These are phyloP conservation scores for Aspergillus sp. DNA, from an alignment of 2,329 filamentous ascomycete species.

Conservation along the genomic window DNA sequence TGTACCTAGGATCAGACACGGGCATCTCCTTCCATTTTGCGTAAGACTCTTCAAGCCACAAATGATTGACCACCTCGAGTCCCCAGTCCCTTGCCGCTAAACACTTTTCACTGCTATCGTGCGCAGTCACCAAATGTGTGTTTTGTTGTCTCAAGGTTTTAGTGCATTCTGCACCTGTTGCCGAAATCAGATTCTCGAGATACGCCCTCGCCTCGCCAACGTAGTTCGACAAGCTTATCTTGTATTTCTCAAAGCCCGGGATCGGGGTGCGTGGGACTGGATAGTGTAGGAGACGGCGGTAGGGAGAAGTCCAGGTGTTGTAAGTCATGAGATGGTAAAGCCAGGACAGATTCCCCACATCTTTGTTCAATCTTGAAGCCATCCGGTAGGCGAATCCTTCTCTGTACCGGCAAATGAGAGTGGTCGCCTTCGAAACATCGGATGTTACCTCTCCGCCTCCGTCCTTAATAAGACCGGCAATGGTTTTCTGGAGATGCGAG, in stretches of 20 bases:
- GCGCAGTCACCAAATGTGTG: conserved; percentile 91
- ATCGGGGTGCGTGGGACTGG: conserved; percentile 78
- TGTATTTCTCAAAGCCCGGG: conserved; percentile 74
- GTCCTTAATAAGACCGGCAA: conserved; percentile 71
- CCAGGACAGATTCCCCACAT: conserved; percentile 93
- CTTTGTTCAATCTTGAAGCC: conserved; percentile 76
- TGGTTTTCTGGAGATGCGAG: conserved; percentile 65
- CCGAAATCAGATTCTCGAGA: conserved; percentile 85
- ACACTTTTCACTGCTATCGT: conserved; percentile 89
- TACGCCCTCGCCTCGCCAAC: conserved; percentile 92
- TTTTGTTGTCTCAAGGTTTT: conserved; percentile 96
- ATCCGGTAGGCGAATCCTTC: conserved; percentile 77
- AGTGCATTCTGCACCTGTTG: conserved; percentile 84
- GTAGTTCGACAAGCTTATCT: conserved; percentile 94
- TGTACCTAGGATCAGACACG: conserved; percentile 75
- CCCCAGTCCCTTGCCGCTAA: conserved; percentile 91
- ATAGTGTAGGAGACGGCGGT: conserved; percentile 85
- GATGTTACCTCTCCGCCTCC: conserved; percentile 73
- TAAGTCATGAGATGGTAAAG: conserved; percentile 88
- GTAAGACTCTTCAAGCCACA: conserved; percentile 98
- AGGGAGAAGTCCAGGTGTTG: conserved; percentile 85
- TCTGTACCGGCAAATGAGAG: conserved; percentile 85
- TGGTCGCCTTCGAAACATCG: conserved; percentile 72
- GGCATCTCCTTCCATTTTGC: conserved; percentile 80
- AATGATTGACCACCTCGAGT: conserved; percentile 85